Conservation (phyloP, 169 alveolate species). For the Plasmodium inui region DNA sequence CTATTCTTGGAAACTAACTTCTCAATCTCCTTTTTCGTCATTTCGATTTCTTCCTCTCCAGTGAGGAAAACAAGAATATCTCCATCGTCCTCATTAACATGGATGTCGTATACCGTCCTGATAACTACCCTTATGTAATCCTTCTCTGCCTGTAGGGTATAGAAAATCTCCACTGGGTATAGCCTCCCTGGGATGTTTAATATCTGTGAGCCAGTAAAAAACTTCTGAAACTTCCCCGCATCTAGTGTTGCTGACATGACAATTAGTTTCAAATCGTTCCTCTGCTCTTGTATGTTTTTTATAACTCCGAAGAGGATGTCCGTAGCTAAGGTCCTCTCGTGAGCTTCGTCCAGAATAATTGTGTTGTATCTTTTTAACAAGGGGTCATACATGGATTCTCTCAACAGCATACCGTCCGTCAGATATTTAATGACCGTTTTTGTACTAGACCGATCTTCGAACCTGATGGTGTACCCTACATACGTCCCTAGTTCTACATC, state of each 20-base stretch:
- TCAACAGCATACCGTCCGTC: conserved; percentile 98
- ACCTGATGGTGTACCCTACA: conserved; percentile 98
- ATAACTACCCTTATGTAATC: conserved; percentile 95
- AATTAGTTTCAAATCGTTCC: conserved; percentile 93
- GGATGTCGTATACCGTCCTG: conserved; percentile 93
- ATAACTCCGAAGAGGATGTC: conserved; percentile 97
- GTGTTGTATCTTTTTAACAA: conserved; percentile 91
- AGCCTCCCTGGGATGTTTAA: conserved; percentile 97
- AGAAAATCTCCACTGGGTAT: conserved; percentile 97
- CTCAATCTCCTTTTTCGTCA: conserved; percentile 80
- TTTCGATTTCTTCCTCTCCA: conserved; percentile 95
- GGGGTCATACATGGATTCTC: conserved; percentile 97
- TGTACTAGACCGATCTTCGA: conserved; percentile 94
- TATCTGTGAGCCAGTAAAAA: conserved; percentile 96
- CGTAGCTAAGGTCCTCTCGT: conserved; percentile 98
- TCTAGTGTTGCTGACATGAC: conserved; percentile 99
- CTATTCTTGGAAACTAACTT: conserved; percentile 28
- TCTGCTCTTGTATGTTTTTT: conserved; percentile 91
- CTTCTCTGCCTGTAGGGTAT: conserved; percentile 95
- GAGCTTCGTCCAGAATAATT: conserved; percentile 98
- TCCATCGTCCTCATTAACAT: conserved; percentile 93
- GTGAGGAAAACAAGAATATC: conserved; percentile 95
- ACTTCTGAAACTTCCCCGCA: conserved; percentile 95
- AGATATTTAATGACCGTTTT: conserved; percentile 95
- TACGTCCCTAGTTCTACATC: conserved; percentile 95